Conservation (phyloP, 441 rosid genomes). For the Adansonia rubrostipa region DNA sequence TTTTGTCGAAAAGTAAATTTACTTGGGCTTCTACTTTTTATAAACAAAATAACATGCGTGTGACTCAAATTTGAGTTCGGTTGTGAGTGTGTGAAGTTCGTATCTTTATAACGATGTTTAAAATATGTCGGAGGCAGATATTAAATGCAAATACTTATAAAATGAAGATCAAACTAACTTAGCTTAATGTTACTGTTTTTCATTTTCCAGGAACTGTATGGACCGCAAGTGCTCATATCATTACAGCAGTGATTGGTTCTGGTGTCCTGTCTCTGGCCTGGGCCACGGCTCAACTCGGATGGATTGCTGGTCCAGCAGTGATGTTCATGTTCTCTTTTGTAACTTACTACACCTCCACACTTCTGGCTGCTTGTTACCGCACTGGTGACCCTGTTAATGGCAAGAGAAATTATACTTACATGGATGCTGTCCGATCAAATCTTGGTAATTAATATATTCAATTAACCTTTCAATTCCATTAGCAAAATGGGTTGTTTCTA, state of each 20-base stretch:
- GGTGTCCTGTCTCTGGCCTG: slow-evolving; percentile 85
- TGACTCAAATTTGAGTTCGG: too few species aligned
- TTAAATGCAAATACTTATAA: too few species aligned
- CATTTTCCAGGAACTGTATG: slow-evolving; percentile 59
- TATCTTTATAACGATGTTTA: too few species aligned
- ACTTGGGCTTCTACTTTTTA: not conserved
- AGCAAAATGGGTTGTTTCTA: not conserved
- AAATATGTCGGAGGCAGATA: too few species aligned
- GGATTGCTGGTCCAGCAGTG: slow-evolving; percentile 85
- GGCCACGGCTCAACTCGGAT: slow-evolving; percentile 88
- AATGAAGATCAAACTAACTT: too few species aligned
- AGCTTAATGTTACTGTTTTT: not conserved
- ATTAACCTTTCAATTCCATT: not conserved
- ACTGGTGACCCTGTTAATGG: slow-evolving; percentile 68
- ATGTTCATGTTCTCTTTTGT: slow-evolving; percentile 74
- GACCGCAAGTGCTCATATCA: slow-evolving; percentile 87
- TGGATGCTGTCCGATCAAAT: slow-evolving; percentile 69
- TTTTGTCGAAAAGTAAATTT: not conserved
- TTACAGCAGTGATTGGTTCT: slow-evolving; percentile 88
- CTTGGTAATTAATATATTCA: slow-evolving; percentile 48
- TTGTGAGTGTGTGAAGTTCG: too few species aligned
- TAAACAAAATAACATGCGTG: not conserved
- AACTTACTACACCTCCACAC: slow-evolving; percentile 70
- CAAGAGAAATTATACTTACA: slow-evolving; percentile 82
- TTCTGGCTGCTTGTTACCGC: slow-evolving; percentile 75